Percentiles rank a stretch among this genome's conserved stretches.
phyloP scores from a whole-genome alignment of 192 early-diverging fungal genomes.

The Podila epicladia region DNA sequence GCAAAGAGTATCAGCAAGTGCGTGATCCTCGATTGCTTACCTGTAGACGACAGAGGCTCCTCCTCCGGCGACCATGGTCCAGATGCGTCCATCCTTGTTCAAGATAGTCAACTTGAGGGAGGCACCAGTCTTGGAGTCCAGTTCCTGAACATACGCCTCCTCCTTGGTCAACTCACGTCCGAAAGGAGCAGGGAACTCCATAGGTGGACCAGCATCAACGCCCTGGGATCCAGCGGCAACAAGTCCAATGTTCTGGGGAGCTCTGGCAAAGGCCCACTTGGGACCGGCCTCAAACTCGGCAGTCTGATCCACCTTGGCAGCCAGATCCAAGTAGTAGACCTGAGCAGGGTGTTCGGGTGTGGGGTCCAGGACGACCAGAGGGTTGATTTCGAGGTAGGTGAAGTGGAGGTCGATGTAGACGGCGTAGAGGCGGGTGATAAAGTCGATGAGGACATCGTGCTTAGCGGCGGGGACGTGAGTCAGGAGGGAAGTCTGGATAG shows the following conservation, averaged over 20 bases:
- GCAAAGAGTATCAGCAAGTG: background rate
- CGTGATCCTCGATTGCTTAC: slow-evolving; percentile 4
- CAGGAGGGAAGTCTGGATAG: slow-evolving; percentile 75
- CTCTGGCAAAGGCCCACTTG: slow-evolving; percentile 93
- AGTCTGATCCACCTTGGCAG: slow-evolving; percentile 98
- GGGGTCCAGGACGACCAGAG: slow-evolving; percentile 90
- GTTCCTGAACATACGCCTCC: slow-evolving; percentile 97
- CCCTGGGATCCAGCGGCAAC: slow-evolving; percentile 31
- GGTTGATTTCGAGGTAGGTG: slow-evolving; percentile 99
- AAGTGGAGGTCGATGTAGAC: slow-evolving; percentile 98
- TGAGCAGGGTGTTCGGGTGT: slow-evolving; percentile 63
- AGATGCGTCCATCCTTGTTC: slow-evolving; percentile 95
- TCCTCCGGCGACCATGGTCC: slow-evolving; percentile 99
- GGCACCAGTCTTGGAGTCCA: slow-evolving; percentile 98
- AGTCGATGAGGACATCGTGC: slow-evolving; percentile 85
- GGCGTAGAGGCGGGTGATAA: slow-evolving; percentile 91
- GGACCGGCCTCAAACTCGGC: slow-evolving; percentile 96
- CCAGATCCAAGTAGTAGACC: slow-evolving; percentile 95
- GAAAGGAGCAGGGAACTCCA: slow-evolving; percentile 98
- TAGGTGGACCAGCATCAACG: slow-evolving; percentile 81
- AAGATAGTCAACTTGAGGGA: slow-evolving; percentile 98
- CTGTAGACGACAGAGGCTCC: slow-evolving; percentile 97
- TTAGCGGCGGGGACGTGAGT: slow-evolving; percentile 73
- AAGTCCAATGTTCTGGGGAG: slow-evolving; percentile 62
- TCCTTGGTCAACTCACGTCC: slow-evolving; percentile 96